Evolutionary conservation across 176 grass and related monocot species (phyloP), one percentile per base, ranked within the genome.

Genomic region (Elaeis guineensis): DNA sequence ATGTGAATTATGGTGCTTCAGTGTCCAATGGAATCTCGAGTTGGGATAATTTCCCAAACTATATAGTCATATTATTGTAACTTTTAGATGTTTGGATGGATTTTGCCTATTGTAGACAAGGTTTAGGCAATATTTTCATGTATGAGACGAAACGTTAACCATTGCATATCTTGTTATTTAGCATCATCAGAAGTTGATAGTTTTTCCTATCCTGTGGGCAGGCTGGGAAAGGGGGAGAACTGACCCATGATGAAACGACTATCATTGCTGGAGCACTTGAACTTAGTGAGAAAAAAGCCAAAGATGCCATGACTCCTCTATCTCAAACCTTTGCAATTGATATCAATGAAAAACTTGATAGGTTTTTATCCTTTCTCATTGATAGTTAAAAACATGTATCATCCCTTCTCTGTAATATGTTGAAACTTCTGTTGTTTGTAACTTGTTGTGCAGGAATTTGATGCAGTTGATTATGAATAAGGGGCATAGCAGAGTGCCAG

Each of bases 231-330:
- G 93, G 93, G 74, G 93, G 93, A 66, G 93, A 97, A 55, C 75
- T 97, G 76, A 97, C 93, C 49, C 93, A 85, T 50, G 93, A 97
- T 76, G 93, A 97, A 74, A 97, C 93, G 48, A 97, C 93, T 49
- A 97, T 92, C 58, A 97, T 97, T 73, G 81, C 93, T 62, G 93
- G 93, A 62, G 93, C 93, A 25, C 86, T 97, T 66, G 93, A 89
- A 67, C 87, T 97, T n/a, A 86, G 66, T 17, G 78, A 82, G 73
- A 97, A 97, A 76, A 92, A 74, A 58, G 84, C 81, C 72, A 86
- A 78, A 75, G 81, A 92, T 89, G 69, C 87, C 63, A 97, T 97
- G 87, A 92, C 87, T 30, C 60, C 63, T 3, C 61, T 97, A 63
- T 55, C 59, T 75, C 66, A 89, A 25, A 89, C 84, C 20, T 97